Conservation (phyloP, 164 flowering plant genomes). For the Taxillus chinensis region DNA sequence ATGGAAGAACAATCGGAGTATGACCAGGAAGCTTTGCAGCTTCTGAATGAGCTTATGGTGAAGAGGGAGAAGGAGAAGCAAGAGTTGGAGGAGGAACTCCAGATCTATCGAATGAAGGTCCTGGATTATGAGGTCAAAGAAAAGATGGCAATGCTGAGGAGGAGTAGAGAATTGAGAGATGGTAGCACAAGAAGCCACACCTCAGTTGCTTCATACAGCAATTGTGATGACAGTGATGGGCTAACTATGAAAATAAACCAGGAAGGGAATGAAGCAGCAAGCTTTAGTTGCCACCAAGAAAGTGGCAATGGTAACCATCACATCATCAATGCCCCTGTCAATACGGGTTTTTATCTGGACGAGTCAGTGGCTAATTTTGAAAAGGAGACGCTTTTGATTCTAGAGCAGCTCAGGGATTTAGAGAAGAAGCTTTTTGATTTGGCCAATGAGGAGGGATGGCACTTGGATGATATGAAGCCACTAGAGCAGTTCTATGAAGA, state of each 20-base stretch:
- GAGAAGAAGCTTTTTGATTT: slow-evolving; percentile 70
- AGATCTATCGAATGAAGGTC: slow-evolving; percentile 26
- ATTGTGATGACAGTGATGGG: slow-evolving; percentile 56
- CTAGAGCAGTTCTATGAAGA: slow-evolving; percentile 21
- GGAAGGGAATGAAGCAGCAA: slow-evolving; percentile 36
- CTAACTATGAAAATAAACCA: slow-evolving; percentile 47
- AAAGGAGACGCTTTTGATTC: slow-evolving; percentile 66
- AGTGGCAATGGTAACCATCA: slow-evolving; percentile 17
- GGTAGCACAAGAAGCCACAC: slow-evolving; percentile 32
- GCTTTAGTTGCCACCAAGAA: slow-evolving; percentile 21
- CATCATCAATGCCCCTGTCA: slow-evolving; percentile 23
- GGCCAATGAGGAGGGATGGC: slow-evolving; percentile 43
- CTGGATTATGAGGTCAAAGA: slow-evolving; percentile 4
- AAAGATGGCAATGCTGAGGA: slow-evolving; percentile 20
- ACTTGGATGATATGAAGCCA: slow-evolving; percentile 23
- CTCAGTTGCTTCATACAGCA: slow-evolving; percentile 49
- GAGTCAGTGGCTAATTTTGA: slow-evolving; percentile 63
- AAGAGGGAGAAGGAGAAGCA: slow-evolving; percentile 34
- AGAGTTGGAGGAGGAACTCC: slow-evolving; percentile 36
- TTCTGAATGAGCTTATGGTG: slow-evolving; percentile 18
- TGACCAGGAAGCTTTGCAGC: slow-evolving; percentile 53
- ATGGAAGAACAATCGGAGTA: slow-evolving; percentile 57
- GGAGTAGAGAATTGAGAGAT: slow-evolving; percentile 16
- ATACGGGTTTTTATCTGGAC: slow-evolving; percentile 48
- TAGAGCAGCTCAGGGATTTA: slow-evolving; percentile 68